Conservation (phyloP, 2,329 filamentous ascomycete species). For the Sporothrix protearum region DNA sequence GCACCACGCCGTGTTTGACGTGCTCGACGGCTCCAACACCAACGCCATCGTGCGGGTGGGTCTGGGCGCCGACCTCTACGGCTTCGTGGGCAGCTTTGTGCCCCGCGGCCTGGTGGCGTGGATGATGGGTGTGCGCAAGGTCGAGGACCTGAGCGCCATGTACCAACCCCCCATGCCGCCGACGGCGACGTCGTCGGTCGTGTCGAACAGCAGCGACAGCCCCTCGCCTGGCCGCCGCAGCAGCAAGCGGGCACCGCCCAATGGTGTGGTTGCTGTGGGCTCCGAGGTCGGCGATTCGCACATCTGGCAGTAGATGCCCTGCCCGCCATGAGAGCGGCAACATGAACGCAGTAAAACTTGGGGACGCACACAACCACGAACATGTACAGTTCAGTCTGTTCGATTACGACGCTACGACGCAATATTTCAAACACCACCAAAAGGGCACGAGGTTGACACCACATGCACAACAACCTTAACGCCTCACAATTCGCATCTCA, state of each 20-base stretch:
- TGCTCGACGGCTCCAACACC: constrained; percentile 64
- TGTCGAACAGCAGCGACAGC: constrained; percentile 15
- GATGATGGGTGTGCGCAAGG: constrained; percentile 80
- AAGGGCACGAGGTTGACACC: background rate
- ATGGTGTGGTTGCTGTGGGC: constrained; percentile 53
- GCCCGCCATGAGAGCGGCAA: too few relatives aligned
- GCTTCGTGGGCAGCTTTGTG: constrained; percentile 76
- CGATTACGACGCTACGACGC: constrained; percentile 25
- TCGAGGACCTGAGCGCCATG: constrained; percentile 56
- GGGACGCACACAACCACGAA: background rate
- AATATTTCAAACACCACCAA: constrained; percentile 1
- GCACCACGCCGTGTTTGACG: constrained; percentile 86
- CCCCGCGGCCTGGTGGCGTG: constrained; percentile 77
- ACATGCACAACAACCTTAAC: background rate
- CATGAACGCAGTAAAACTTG: background rate
- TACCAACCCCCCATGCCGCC: constrained; percentile 43
- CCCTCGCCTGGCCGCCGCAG: constrained; percentile 28
- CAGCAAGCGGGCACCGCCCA: constrained; percentile 27
- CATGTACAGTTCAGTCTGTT: background rate
- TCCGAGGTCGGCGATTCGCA: constrained; percentile 43
- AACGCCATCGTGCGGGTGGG: constrained; percentile 71
- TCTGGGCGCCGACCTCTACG: constrained; percentile 78
- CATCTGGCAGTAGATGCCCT: constrained; percentile 45
- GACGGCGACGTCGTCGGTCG: constrained; percentile 31
- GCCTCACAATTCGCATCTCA: background rate